Evolutionary conservation across 805 yeast species (phyloP).

Genomic region (Pichia nanzhaoensis): DNA sequence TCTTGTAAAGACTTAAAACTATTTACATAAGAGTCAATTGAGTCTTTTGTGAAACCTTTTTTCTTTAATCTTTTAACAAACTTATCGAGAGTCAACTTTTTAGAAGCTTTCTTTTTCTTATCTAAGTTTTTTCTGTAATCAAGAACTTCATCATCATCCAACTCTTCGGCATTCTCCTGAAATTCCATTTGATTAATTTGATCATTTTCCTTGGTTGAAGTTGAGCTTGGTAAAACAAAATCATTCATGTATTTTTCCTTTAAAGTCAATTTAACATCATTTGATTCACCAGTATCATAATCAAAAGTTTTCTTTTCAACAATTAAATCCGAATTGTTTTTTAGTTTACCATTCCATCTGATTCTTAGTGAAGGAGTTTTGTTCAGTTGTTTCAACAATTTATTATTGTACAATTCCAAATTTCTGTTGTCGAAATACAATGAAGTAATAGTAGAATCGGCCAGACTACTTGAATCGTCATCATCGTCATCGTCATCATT

Average conservation of each 20-base stretch:
- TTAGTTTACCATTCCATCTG: slow-evolving; percentile 84
- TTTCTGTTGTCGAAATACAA: slow-evolving; percentile 79
- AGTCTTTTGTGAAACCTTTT: slow-evolving; percentile 47
- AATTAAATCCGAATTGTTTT: slow-evolving; percentile 68
- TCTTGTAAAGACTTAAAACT: slow-evolving; percentile 55
- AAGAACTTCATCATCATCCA: slow-evolving; percentile 12
- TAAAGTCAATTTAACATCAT: slow-evolving; percentile 58
- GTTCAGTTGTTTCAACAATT: slow-evolving; percentile 57
- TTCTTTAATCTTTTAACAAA: slow-evolving; percentile 56
- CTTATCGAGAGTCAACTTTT: slow-evolving; percentile 34
- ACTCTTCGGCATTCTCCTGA: slow-evolving; percentile 9
- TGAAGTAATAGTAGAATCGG: slow-evolving; percentile 81
- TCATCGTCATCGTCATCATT: slow-evolving; percentile 42
- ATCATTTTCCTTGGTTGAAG: slow-evolving; percentile 8
- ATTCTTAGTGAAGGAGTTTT: slow-evolving; percentile 71
- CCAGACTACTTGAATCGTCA: slow-evolving; percentile 38
- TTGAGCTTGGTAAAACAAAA: slow-evolving; percentile 37
- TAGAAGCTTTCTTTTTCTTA: slow-evolving; percentile 20
- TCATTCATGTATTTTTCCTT: slow-evolving; percentile 79
- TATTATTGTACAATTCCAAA: slow-evolving; percentile 81
- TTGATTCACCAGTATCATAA: slow-evolving; percentile 36
- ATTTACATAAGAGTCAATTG: slow-evolving; percentile 44
- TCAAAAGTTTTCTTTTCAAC: slow-evolving; percentile 76
- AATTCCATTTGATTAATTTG: slow-evolving; percentile 10
- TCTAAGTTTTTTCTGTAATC: slow-evolving; percentile 7